Conservation (phyloP, 345 rosid species). For the Bretschneidera sinensis region DNA sequence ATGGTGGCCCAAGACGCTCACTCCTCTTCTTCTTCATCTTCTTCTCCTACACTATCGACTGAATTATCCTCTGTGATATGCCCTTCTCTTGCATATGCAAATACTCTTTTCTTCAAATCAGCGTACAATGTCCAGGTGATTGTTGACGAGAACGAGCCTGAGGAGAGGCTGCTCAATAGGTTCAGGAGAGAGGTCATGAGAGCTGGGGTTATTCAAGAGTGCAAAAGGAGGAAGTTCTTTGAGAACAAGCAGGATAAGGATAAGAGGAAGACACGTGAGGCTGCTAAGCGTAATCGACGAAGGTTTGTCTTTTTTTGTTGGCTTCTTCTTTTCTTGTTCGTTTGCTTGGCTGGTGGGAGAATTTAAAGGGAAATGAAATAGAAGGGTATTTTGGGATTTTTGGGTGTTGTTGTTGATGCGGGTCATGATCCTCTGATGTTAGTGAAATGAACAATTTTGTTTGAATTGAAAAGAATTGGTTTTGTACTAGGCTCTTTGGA, state of each 20-base stretch:
- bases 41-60: constrained; percentile 21
- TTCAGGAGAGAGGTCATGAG: constrained; percentile 72
- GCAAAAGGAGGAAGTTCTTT: constrained; percentile 53
- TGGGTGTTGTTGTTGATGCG: neutral
- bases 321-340: neutral
- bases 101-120: constrained; percentile 60
- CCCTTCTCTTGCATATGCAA: constrained; percentile 67
- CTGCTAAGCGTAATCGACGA: constrained; percentile 71
- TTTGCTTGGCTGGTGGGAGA: constrained; percentile 10
- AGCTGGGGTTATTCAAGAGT: constrained; percentile 80
- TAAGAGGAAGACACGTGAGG: constrained; percentile 73
- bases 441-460: neutral
- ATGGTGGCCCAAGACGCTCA: constrained; percentile 26
- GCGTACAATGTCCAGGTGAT: constrained; percentile 68
- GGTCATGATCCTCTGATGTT: neutral
- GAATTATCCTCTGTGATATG: constrained; percentile 59
- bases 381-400: neutral
- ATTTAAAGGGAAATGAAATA: neutral
- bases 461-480: neutral
- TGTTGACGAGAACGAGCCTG: constrained; percentile 70
- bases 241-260: constrained; percentile 77
- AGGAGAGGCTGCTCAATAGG: constrained; percentile 63
- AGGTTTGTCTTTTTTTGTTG: constrained; percentile 27
- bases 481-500: neutral
- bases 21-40: constrained; percentile 13